Evolutionary conservation across 495 filamentous ascomycete genomes (phyloP).

Genomic region (Aspergillus hancockii): DNA sequence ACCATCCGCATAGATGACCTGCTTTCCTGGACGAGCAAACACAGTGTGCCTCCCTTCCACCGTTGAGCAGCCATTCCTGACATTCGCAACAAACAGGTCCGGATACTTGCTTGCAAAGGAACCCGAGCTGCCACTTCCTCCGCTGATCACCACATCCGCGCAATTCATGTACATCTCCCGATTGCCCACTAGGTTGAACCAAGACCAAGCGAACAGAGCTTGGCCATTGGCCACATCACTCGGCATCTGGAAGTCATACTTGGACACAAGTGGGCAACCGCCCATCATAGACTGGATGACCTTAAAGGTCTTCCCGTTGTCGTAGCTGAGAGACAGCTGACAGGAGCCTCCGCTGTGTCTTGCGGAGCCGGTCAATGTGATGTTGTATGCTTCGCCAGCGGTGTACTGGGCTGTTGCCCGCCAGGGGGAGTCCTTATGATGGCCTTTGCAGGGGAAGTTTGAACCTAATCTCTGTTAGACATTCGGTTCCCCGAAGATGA

Average conservation of each 20-base stretch:
- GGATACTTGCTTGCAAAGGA: constrained; percentile 36
- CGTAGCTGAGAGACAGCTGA: constrained; percentile 46
- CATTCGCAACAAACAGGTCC: constrained; percentile 58
- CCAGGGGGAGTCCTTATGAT: constrained; percentile 35
- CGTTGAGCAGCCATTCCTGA: constrained; percentile 34
- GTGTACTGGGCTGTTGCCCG: constrained; percentile 14
- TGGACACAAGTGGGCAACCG: constrained; percentile 40
- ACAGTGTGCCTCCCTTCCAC: constrained; percentile 16
- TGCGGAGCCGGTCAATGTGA: constrained; percentile 59
- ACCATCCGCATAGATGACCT: constrained; percentile 9
- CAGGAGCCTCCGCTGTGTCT: constrained; percentile 46
- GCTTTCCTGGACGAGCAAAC: constrained; percentile 9
- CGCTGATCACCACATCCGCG: constrained; percentile 53
- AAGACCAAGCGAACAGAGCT: constrained; percentile 57
- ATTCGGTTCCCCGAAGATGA: neutral
- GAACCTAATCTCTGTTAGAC: constrained; percentile 30
- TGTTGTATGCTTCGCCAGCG: constrained; percentile 58
- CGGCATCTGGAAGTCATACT: constrained; percentile 66
- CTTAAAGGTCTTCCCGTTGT: constrained; percentile 32
- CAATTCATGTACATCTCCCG: constrained; percentile 69
- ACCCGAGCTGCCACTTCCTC: constrained; percentile 29
- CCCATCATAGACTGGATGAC: constrained; percentile 44
- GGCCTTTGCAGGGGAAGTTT: constrained; percentile 72
- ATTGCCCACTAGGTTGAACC: constrained; percentile 59
- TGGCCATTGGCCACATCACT: constrained; percentile 55